A percentile compares a stretch with the other conserved stretches of the same genome.
These are phyloP conservation scores for Sporobolomyces phaffii DNA, from an alignment of 768 basidiomycete genomes.

Conservation along the genomic window DNA sequence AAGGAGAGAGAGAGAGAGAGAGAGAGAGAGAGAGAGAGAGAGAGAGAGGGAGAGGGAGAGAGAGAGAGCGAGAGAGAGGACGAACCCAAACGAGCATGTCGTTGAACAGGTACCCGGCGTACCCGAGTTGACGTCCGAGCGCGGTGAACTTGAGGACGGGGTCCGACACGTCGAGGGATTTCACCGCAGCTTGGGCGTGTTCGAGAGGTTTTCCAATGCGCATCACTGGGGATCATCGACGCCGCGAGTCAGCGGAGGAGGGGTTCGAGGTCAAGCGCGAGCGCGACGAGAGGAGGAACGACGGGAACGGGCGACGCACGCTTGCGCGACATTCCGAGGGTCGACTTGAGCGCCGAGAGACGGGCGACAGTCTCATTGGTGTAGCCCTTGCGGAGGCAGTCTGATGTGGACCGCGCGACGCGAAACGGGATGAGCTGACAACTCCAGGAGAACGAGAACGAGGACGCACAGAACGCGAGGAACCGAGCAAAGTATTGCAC, in stretches of 20 bases:
- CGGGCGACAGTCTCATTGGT: slow-evolving; percentile 61
- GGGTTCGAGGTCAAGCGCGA: too few relatives aligned
- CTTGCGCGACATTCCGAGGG: slow-evolving; percentile 78
- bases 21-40: background rate
- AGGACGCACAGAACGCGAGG: slow-evolving; percentile 64
- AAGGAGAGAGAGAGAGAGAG: background rate
- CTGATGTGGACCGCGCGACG: slow-evolving; percentile 14
- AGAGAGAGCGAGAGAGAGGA: slow-evolving; percentile 40
- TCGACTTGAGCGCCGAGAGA: slow-evolving; percentile 77
- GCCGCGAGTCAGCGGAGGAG: too few relatives aligned
- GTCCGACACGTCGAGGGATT: slow-evolving; percentile 51
- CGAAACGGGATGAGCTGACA: too few relatives aligned
- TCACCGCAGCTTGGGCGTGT: slow-evolving; percentile 82
- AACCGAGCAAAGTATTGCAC: slow-evolving; percentile 86
- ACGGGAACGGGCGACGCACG: slow-evolving; percentile 61
- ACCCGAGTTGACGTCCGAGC: slow-evolving; percentile 74
- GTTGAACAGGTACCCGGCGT: slow-evolving; percentile 77
- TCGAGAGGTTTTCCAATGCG: slow-evolving; percentile 90
- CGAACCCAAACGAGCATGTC: slow-evolving; percentile 83
- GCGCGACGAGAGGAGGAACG: too few relatives aligned
- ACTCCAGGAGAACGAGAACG: too few relatives aligned
- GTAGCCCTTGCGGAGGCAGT: slow-evolving; percentile 60
- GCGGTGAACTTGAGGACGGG: slow-evolving; percentile 68
- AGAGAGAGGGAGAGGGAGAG: slow-evolving; percentile 41
- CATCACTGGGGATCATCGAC: slow-evolving; percentile 67